Percentiles rank a stretch among this genome's conserved stretches.
Evolutionary conservation across 768 basidiomycete genomes (phyloP).

Genomic region (Hygrophoropsis aurantiaca): DNA sequence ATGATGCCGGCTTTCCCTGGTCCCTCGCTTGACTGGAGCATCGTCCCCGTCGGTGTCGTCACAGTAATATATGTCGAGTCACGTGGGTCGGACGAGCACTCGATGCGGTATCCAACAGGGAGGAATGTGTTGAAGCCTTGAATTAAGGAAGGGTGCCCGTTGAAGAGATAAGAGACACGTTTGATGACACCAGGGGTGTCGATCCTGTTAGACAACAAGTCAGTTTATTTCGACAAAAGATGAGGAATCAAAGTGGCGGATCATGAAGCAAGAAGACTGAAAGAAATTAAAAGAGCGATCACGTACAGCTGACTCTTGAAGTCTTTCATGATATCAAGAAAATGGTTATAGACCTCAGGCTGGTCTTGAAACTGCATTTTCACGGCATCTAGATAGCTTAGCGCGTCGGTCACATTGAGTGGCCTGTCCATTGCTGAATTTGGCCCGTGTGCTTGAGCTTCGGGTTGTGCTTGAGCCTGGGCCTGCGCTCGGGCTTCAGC

Average conservation of each 20-base stretch:
- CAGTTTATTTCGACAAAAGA: too few relatives aligned
- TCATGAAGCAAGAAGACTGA: background rate
- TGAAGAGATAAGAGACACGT: conserved; percentile 91
- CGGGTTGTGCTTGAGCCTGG: background rate
- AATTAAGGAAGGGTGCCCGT: conserved; percentile 85
- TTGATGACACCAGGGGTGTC: conserved; percentile 97
- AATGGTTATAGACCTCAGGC: conserved; percentile 63
- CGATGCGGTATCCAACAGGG: conserved; percentile 91
- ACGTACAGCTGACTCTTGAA: conserved; percentile 65
- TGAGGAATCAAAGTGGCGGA: conserved; percentile 1
- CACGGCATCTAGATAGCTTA: conserved; percentile 64
- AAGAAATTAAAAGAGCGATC: background rate
- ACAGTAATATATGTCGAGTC: conserved; percentile 71
- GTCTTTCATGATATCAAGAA: conserved; percentile 74
- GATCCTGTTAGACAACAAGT: too few relatives aligned
- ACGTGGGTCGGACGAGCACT: conserved; percentile 66
- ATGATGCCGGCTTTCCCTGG: conserved; percentile 35
- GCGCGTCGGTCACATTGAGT: conserved; percentile 61
- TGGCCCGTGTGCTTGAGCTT: too few relatives aligned
- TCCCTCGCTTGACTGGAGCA: conserved; percentile 54
- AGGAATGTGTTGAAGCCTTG: conserved; percentile 99
- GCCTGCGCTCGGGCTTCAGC: too few relatives aligned
- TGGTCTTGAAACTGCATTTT: conserved; percentile 58
- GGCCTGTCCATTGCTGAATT: conserved; percentile 33
- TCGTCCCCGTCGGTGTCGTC: conserved; percentile 71